Conservation (phyloP, 116 monocot species). For the Posidonia oceanica region DNA sequence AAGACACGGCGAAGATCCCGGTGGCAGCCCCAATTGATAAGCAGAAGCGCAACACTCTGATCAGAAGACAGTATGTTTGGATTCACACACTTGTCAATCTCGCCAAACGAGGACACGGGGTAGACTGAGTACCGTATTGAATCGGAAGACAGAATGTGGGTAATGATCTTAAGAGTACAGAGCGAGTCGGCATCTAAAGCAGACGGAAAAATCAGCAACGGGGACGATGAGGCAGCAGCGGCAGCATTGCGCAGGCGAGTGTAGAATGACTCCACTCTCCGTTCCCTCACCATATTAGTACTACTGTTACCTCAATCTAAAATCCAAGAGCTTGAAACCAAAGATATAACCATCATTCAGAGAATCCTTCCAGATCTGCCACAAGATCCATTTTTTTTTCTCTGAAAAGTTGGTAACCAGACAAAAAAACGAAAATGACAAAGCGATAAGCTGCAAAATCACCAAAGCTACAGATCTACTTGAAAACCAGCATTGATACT, state of each 20-base stretch:
- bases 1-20: constrained; percentile 52
- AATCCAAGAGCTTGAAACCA: no score
- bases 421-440: no score
- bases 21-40: constrained; percentile 80
- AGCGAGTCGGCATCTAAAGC: constrained; percentile 75
- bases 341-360: no score
- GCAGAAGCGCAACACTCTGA: constrained; percentile 22
- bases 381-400: no score
- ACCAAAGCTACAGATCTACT: no score
- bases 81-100: constrained; percentile 25
- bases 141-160: constrained; percentile 67
- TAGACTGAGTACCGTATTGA: constrained; percentile 72
- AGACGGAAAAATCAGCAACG: constrained; percentile 71
- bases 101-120: constrained; percentile 58
- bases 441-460: no score
- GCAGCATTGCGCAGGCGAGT: constrained; percentile 36
- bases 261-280: constrained; percentile 56
- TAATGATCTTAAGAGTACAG: constrained; percentile 63
- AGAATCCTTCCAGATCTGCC: no score
- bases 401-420: no score
- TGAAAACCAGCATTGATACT: no score
- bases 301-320: no score
- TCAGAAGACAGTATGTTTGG: constrained; percentile 24
- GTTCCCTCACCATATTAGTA: constrained; percentile 52
- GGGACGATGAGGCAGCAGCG: constrained; percentile 38